These are phyloP conservation scores for Apiotrichum sp. DNA, from an alignment of 1,284 basidiomycete species.

Conservation along the genomic window DNA sequence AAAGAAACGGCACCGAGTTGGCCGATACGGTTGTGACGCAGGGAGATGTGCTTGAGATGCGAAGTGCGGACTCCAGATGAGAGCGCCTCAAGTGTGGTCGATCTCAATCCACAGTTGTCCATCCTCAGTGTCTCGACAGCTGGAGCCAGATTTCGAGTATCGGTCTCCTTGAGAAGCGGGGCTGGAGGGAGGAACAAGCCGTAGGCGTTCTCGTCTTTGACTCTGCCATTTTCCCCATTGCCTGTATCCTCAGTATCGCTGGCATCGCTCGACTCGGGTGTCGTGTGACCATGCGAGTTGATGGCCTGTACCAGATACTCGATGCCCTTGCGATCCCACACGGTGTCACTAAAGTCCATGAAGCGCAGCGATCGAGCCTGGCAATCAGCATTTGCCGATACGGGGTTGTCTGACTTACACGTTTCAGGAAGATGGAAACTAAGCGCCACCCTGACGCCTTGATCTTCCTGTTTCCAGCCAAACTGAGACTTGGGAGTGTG, in stretches of 20 bases:
- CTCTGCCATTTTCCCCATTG: constrained; percentile 5
- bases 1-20: constrained; percentile 77
- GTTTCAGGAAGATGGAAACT: constrained; percentile 69
- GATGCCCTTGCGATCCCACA: constrained; percentile 72
- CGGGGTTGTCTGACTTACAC: constrained; percentile 49
- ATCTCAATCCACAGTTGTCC: constrained; percentile 72
- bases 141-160: constrained; percentile 16
- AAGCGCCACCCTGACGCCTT: constrained; percentile 72
- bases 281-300: constrained; percentile 27
- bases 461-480: constrained; percentile 79
- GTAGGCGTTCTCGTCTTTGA: constrained; percentile 17
- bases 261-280: background rate
- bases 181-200: constrained; percentile 37
- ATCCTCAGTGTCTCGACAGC: constrained; percentile 66
- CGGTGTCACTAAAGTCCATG: constrained; percentile 82
- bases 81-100: constrained; percentile 65
- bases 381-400: background rate
- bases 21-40: constrained; percentile 77
- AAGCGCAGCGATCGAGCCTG: constrained; percentile 71
- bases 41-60: constrained; percentile 73
- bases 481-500: constrained; percentile 71
- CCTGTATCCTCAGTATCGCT: background rate
- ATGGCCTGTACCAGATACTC: constrained; percentile 75
- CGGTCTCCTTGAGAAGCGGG: constrained; percentile 29
- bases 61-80: constrained; percentile 76